Evolutionary conservation across 2,329 filamentous ascomycete genomes (phyloP), one percentile per base, ranked within the genome.

Genomic region (Colletotrichum incanum): DNA sequence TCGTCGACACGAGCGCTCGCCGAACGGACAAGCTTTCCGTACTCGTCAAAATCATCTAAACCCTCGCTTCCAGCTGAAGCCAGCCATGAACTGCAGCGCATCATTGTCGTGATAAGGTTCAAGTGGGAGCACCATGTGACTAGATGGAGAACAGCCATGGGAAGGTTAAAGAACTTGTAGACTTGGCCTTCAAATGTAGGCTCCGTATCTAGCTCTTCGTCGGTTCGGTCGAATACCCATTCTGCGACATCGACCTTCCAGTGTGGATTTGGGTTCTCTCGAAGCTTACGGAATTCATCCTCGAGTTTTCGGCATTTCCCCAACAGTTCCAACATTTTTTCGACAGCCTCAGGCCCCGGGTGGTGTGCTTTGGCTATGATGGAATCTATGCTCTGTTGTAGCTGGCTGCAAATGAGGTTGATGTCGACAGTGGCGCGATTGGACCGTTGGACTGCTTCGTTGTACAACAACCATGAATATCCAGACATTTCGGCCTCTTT

Each of bases 91-190:
- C 52, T 67, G 20, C 65, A 68, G 14, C 74, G 71, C 41, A 76
- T 59, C 26, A 76, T 71, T 9, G 71, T 74, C 16, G 71, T 67
- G 31, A 74, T 75, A 31, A 76, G 74, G 14, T 71, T 75, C 41
- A 76, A 49, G 50, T 76, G 75, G 9, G 68, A 71, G 1, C 41
- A 49, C 73, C 74, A 76, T 11, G 70, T 74, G 26, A 75, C 73
- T 2, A 72, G 39, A 18, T 76, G 72, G 0, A 76, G 31, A 1
- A 74, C 70, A 3, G 73, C 74, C n/a, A 74, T 66, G 8, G 73
- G 67, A 2, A 76, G 67, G 28, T 73, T 74, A 49, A 73, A 73
- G 66, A 76, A 76, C 5, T 69, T 73, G 68, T 73, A 76, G 23
- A 76, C 68, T 5, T 59, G 74, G 1, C 75, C 75, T 18, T 73